A percentile compares a stretch with the other conserved stretches of the same genome.
These are phyloP conservation scores for Globisporangium abappressorium DNA, from an alignment of 352 stramenopile species.

Conservation along the genomic window DNA sequence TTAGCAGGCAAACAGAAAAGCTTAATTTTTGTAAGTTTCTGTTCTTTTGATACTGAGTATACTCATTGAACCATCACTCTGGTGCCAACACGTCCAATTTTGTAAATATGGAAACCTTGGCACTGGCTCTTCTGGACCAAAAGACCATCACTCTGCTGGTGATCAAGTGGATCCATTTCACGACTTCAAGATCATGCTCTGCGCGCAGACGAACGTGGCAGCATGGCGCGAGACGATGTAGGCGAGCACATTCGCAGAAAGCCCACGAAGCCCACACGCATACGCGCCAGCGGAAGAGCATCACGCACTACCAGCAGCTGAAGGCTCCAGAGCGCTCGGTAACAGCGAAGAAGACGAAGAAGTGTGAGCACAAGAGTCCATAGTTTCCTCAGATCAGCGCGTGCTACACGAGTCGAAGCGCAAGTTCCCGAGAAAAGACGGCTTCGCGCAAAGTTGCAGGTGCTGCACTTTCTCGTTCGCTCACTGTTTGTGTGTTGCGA, in stretches of 20 bases:
- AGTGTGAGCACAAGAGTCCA: not conserved
- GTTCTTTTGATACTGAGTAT: too few species aligned
- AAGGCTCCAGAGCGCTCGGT: not conserved
- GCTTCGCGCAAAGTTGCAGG: not conserved
- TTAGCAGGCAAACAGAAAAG: too few species aligned
- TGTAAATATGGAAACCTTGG: not conserved
- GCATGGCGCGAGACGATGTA: not conserved
- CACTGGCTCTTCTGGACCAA: constrained; percentile 7
- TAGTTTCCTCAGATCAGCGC: not conserved
- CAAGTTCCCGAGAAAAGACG: constrained; percentile 4
- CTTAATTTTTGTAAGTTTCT: not conserved
- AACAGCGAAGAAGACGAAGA: not conserved
- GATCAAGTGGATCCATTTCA: not conserved
- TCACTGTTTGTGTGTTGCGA: not conserved
- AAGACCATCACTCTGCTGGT: constrained; percentile 9
- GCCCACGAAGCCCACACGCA: not conserved
- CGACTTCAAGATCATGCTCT: not conserved
- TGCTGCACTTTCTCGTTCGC: constrained; percentile 17
- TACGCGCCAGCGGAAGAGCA: not conserved
- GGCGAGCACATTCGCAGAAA: not conserved
- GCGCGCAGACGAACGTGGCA: not conserved
- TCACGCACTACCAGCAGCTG: not conserved
- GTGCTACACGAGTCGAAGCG: not conserved
- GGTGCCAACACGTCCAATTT: not conserved
- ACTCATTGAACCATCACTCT: not conserved